These are phyloP conservation scores for Syzygium malaccense DNA, from an alignment of 441 rosid species.

Conservation along the genomic window DNA sequence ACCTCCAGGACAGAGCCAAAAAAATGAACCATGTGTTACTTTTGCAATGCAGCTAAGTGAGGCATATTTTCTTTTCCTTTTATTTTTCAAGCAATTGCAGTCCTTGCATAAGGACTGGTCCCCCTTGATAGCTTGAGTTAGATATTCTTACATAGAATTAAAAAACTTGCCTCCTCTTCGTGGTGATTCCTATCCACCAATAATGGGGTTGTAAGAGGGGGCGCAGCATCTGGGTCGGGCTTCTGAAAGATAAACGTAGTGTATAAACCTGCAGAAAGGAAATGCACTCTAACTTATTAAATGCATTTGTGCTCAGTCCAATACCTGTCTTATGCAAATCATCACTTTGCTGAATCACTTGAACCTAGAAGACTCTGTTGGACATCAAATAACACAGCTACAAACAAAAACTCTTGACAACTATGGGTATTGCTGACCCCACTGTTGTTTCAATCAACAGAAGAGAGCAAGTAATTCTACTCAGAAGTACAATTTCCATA, in stretches of 20 bases:
- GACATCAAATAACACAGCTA: not conserved
- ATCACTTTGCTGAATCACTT: not conserved
- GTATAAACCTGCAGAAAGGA: slow-evolving; percentile 56
- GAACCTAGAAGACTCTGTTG: not conserved
- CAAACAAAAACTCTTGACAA: not conserved
- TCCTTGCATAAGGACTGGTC: not conserved
- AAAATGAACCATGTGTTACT: not conserved
- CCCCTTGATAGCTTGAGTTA: not conserved
- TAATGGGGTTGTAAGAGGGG: slow-evolving; percentile 72
- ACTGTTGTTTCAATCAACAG: not conserved
- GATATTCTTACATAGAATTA: not conserved
- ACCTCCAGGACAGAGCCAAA: not conserved
- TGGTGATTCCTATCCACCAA: slow-evolving; percentile 38
- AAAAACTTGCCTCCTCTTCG: slow-evolving; percentile 70
- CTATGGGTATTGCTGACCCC: not conserved
- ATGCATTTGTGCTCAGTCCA: not conserved
- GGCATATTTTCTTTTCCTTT: not conserved
- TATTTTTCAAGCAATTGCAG: not conserved
- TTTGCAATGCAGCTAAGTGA: not conserved
- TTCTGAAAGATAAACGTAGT: slow-evolving; percentile 84
- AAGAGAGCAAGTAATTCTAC: not conserved
- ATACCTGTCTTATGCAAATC: not conserved
- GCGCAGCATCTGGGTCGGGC: slow-evolving; percentile 89
- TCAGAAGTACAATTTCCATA: not conserved
- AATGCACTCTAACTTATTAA: not conserved